These are phyloP conservation scores for Tetrahymena malaccensis DNA, from an alignment of 73 alveolate species.

Conservation along the genomic window DNA sequence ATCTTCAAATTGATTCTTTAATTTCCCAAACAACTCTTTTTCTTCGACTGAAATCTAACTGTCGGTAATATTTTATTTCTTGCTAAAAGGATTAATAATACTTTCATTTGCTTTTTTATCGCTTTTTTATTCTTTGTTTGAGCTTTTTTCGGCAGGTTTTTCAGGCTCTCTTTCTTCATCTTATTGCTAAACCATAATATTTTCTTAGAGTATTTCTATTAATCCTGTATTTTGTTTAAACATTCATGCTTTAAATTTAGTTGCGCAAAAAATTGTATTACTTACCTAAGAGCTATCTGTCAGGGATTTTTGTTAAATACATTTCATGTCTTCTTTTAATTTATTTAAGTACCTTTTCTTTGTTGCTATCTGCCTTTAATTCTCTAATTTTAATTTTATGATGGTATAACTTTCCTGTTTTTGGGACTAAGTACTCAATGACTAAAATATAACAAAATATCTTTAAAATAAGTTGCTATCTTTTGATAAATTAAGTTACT, in stretches of 20 bases:
- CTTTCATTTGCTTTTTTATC: background rate
- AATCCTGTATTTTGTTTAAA: background rate
- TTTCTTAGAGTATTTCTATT: background rate
- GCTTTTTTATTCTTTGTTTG: background rate
- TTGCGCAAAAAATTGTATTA: background rate
- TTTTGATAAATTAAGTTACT: background rate
- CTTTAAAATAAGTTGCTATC: background rate
- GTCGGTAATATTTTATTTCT: background rate
- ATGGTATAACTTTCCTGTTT: slow-evolving; percentile 78
- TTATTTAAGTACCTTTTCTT: slow-evolving; percentile 64
- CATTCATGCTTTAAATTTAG: background rate
- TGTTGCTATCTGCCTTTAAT: slow-evolving; percentile 59
- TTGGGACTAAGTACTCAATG: slow-evolving; percentile 74
- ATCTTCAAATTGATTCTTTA: background rate
- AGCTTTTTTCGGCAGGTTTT: background rate
- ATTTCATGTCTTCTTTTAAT: slow-evolving; percentile 67
- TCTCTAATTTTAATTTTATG: slow-evolving; percentile 75
- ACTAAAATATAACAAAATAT: background rate
- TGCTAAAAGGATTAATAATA: background rate
- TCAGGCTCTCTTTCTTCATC: background rate
- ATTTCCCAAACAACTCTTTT: background rate
- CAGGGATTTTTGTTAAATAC: slow-evolving; percentile 48
- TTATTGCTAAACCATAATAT: background rate
- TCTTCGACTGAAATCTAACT: background rate
- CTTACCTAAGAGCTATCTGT: slow-evolving; percentile 19